A percentile compares a stretch with the other conserved stretches of the same genome.
Conservation (phyloP, 2,329 filamentous ascomycete species). For the Apiospora pterosperma region DNA sequence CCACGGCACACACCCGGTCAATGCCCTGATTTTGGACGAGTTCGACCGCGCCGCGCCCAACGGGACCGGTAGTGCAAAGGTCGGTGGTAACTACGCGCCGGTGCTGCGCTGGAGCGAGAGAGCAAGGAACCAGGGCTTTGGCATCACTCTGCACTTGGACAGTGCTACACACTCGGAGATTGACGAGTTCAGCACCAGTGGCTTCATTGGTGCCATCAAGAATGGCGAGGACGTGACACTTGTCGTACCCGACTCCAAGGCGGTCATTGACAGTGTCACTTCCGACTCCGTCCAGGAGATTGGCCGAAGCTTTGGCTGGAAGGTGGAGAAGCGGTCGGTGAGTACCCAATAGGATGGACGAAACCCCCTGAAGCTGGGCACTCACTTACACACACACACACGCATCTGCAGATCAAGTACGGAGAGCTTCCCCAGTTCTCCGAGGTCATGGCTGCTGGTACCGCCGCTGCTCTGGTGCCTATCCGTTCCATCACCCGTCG, state of each 20-base stretch:
- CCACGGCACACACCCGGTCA: slow-evolving; percentile 85
- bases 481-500: slow-evolving; percentile 84
- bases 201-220: slow-evolving; percentile 77
- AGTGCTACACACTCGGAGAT: slow-evolving; percentile 79
- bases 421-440: slow-evolving; percentile 49
- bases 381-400: not conserved
- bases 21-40: slow-evolving; percentile 82
- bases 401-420: slow-evolving; percentile 56
- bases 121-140: slow-evolving; percentile 74
- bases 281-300: slow-evolving; percentile 76
- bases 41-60: slow-evolving; percentile 93
- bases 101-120: slow-evolving; percentile 84
- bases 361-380: not conserved
- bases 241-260: slow-evolving; percentile 82
- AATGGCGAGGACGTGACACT: slow-evolving; percentile 63
- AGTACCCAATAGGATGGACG: slow-evolving; percentile 23
- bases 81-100: slow-evolving; percentile 94
- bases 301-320: slow-evolving; percentile 76
- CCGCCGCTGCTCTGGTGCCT: slow-evolving; percentile 85
- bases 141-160: slow-evolving; percentile 94
- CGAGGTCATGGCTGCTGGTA: slow-evolving; percentile 90
- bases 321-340: slow-evolving; percentile 71
- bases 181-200: slow-evolving; percentile 94
- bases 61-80: slow-evolving; percentile 86
- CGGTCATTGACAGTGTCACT: slow-evolving; percentile 73